These are phyloP conservation scores for Camellia sinensis DNA, from an alignment of 148 eudicot species.

Conservation along the genomic window DNA sequence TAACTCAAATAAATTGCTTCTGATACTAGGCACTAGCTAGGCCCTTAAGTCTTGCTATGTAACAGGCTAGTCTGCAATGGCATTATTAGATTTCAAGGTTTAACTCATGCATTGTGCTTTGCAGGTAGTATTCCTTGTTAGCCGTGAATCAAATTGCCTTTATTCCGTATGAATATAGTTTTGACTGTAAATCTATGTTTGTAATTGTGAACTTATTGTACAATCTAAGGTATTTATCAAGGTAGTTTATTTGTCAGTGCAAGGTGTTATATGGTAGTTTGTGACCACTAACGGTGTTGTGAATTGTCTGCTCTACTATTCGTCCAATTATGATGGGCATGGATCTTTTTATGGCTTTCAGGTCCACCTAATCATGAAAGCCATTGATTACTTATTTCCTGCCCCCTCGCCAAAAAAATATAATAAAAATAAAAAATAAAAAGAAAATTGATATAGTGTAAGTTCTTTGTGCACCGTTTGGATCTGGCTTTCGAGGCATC, in stretches of 20 bases:
- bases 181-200: no score
- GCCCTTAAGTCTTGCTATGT: not conserved
- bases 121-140: not conserved
- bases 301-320: not conserved
- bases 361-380: not conserved
- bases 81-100: not conserved
- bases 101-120: not conserved
- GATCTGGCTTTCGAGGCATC: no score
- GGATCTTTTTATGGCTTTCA: not conserved
- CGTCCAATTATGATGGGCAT: not conserved
- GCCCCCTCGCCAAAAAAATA: not conserved
- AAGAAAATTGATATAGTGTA: not conserved
- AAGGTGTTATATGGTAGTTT: no score
- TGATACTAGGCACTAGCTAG: not conserved
- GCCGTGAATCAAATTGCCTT: no score
- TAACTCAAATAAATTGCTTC: no score
- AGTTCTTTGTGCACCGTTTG: not conserved
- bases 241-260: not conserved
- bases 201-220: no score
- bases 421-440: no score
- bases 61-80: not conserved
- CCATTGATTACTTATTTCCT: not conserved
- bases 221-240: no score
- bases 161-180: no score
- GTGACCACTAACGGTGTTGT: no score